Conservation (phyloP, 2,329 filamentous ascomycete genomes). For the Trichoderma sp. region DNA sequence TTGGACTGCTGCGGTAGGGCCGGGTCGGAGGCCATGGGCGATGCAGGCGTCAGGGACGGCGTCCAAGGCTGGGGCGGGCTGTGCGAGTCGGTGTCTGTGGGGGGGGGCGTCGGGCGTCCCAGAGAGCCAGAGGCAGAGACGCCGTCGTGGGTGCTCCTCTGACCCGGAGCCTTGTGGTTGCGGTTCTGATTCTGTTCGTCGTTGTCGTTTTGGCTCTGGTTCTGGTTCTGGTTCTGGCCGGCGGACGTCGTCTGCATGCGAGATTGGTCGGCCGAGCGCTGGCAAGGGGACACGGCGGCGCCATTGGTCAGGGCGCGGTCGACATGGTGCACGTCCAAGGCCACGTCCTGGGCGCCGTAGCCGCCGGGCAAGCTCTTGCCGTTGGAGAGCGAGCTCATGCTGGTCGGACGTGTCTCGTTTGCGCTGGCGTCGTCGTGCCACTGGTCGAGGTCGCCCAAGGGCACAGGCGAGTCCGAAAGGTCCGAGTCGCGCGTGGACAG, state of each 20-base stretch:
- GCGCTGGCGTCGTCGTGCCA: conserved; percentile 32
- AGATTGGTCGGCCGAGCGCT: conserved; percentile 35
- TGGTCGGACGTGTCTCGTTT: conserved; percentile 50
- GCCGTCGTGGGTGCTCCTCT: conserved; percentile 30
- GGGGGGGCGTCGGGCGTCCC: conserved; percentile 27
- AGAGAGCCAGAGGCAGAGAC: conserved; percentile 30
- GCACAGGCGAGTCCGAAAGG: conserved; percentile 50
- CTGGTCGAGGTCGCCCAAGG: conserved; percentile 43
- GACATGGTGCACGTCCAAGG: conserved; percentile 20
- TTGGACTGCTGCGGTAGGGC: conserved; percentile 31
- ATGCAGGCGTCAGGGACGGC: conserved; percentile 28
- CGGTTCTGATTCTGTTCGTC: neutral
- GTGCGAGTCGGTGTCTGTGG: conserved; percentile 29
- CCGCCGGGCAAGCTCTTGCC: conserved; percentile 49
- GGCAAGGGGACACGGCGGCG: conserved; percentile 33
- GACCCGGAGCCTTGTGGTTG: conserved; percentile 29
- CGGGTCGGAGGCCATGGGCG: conserved; percentile 35
- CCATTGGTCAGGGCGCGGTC: conserved; percentile 37
- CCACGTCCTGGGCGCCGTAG: conserved; percentile 36
- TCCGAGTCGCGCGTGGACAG: conserved; percentile 57
- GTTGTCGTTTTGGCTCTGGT: too few species aligned
- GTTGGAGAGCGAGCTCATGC: conserved; percentile 62
- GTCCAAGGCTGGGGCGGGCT: conserved; percentile 23
- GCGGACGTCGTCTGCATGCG: conserved; percentile 28
- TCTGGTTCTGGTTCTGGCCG: conserved; percentile 31